These are phyloP conservation scores for Penicillium sp. DNA, from an alignment of 2,329 filamentous ascomycete genomes.

Conservation along the genomic window DNA sequence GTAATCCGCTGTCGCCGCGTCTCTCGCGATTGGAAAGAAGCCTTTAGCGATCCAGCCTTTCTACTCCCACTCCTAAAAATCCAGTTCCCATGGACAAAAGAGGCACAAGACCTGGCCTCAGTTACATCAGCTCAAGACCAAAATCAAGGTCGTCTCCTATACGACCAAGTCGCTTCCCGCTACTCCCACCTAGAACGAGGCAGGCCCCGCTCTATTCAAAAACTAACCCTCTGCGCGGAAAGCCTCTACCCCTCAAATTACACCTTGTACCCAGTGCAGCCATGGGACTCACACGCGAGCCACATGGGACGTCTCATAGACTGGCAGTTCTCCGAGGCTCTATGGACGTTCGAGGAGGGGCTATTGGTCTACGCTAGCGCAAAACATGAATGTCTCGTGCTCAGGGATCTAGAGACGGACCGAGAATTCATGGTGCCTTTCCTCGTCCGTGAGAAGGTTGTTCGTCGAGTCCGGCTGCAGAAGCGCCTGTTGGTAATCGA, in stretches of 20 bases:
- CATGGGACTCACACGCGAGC: slow-evolving; percentile 43
- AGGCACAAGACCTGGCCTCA: slow-evolving; percentile 45
- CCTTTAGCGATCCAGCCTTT: slow-evolving; percentile 50
- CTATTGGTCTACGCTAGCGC: slow-evolving; percentile 53
- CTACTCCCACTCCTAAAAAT: slow-evolving; percentile 49
- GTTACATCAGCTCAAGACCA: slow-evolving; percentile 3
- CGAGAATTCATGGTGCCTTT: slow-evolving; percentile 51
- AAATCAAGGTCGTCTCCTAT: slow-evolving; percentile 33
- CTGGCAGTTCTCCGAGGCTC: slow-evolving; percentile 36
- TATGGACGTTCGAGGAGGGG: slow-evolving; percentile 58
- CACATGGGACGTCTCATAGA: slow-evolving; percentile 33
- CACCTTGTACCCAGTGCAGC: slow-evolving; percentile 42
- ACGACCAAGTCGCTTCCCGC: slow-evolving; percentile 51
- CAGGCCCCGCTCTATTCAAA: slow-evolving; percentile 47
- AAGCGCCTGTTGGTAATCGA: slow-evolving; percentile 59
- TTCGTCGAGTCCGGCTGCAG: slow-evolving; percentile 55
- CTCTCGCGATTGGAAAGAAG: slow-evolving; percentile 48
- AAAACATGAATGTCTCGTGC: slow-evolving; percentile 35
- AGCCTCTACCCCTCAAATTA: slow-evolving; percentile 34
- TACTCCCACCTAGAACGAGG: slow-evolving; percentile 54
- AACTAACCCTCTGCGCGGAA: slow-evolving; percentile 43
- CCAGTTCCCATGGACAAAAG: slow-evolving; percentile 53
- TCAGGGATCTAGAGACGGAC: slow-evolving; percentile 52
- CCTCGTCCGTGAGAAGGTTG: slow-evolving; percentile 46
- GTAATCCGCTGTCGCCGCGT: slow-evolving; percentile 53